phyloP scores from a whole-genome alignment of 495 filamentous ascomycete genomes.

The Neurospora africana region DNA sequence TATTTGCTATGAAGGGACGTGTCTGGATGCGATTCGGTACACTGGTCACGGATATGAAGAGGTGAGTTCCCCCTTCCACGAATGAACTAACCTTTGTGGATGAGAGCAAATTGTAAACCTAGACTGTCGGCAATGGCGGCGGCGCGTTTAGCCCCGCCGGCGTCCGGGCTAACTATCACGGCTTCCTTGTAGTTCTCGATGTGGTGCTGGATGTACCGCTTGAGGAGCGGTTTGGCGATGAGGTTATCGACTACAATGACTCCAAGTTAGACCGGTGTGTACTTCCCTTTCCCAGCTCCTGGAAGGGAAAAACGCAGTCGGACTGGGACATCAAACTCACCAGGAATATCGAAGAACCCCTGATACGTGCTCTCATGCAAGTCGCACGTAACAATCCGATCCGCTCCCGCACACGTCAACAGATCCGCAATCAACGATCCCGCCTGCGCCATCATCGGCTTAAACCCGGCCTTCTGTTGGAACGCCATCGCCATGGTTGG shows the following conservation, averaged over 20 bases:
- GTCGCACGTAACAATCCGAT: slow-evolving; percentile 43
- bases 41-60: background rate
- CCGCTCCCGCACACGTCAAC: slow-evolving; percentile 87
- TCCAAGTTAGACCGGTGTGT: background rate
- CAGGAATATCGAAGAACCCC: slow-evolving; percentile 93
- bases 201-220: slow-evolving; percentile 79
- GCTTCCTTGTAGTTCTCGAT: slow-evolving; percentile 81
- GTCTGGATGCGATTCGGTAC: background rate
- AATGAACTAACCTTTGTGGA: slow-evolving; percentile 71
- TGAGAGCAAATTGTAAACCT: slow-evolving; percentile 87
- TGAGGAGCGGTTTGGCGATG: slow-evolving; percentile 76
- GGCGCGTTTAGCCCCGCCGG: slow-evolving; percentile 90
- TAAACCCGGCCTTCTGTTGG: slow-evolving; percentile 81
- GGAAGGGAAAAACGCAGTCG: background rate
- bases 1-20: background rate
- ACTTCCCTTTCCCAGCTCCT: background rate
- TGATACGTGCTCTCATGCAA: slow-evolving; percentile 35
- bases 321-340: background rate
- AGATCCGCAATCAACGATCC: slow-evolving; percentile 92
- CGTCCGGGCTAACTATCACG: slow-evolving; percentile 92
- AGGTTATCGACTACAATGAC: slow-evolving; percentile 66
- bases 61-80: background rate
- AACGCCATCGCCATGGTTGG: slow-evolving; percentile 49
- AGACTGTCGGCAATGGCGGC: slow-evolving; percentile 94
- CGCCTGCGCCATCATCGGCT: slow-evolving; percentile 96